Base-by-base conservation (phyloP, 176 grass and related monocot genomes). In the Oryza officinalis region DNA sequence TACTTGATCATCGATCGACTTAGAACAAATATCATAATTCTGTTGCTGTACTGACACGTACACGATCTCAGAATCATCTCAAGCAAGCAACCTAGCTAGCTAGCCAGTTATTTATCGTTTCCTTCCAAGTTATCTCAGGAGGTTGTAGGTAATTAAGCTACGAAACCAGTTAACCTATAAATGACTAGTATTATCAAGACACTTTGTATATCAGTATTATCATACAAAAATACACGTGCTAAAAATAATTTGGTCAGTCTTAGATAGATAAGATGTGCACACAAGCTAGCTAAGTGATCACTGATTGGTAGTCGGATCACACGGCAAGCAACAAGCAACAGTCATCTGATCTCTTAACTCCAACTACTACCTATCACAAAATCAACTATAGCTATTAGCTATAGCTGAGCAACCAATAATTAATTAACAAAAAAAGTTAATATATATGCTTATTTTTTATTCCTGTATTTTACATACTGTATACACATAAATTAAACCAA, bases 311-410 rank as follows among this genome's bases (percentile, higher is more conserved):
- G 18, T 57, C 22, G 52, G 18, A 57, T 57, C 52, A 84, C 61
- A 84, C 72, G 72, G 72, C 72, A 84, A 84, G 81, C 81, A 75
- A 84, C 72, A 84, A 84, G 81, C 81, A 75, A 84, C 44, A 1
- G 4, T 2, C 2, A 38, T 75, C 35, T 67, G 61, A 52, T 52
- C 49, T 7, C 2, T 7, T 7, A 43, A 40, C 28, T 63, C 25
- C 67, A 82, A 14, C 80, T 22, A 22, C 2, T 37, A 18, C 6
- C 35, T 37, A n/a, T 57, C 52, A 22, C 18, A 22, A 22, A 57
- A 57, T 22, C 6, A 54, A 20, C 4, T 54, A 54, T 54, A 54
- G 6, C 17, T 18, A 50, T 5, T 57, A 57, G 50, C 47, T 57
- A 57, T 57, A 57, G 18, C 4, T 61, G 57, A 61, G 8, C 8